These are phyloP conservation scores for Claviceps monticola DNA, from an alignment of 2,329 filamentous ascomycete genomes.

Conservation along the genomic window DNA sequence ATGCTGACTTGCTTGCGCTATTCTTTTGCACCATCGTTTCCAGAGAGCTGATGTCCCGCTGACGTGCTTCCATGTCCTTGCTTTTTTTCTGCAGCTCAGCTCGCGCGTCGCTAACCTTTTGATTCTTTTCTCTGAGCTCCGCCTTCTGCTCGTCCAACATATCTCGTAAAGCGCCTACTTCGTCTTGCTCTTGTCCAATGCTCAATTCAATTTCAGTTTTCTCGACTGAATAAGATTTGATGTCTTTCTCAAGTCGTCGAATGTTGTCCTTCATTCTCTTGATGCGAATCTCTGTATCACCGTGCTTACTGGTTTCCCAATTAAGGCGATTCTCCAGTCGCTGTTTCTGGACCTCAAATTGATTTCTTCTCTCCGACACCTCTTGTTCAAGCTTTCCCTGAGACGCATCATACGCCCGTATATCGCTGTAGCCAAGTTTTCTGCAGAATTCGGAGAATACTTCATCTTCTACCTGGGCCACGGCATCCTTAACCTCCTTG, in stretches of 20 bases:
- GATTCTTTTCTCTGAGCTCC: slow-evolving; percentile 53
- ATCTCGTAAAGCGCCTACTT: slow-evolving; percentile 63
- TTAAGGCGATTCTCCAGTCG: slow-evolving; percentile 49
- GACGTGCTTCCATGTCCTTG: slow-evolving; percentile 61
- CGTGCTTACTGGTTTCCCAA: slow-evolving; percentile 39
- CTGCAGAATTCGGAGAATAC: slow-evolving; percentile 79
- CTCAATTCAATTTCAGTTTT: slow-evolving; percentile 62
- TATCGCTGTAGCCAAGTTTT: slow-evolving; percentile 73
- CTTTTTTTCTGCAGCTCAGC: slow-evolving; percentile 70
- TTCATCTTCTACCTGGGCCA: slow-evolving; percentile 74
- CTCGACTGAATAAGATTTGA: slow-evolving; percentile 56
- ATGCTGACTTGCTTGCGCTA: slow-evolving; percentile 66
- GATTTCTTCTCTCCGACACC: slow-evolving; percentile 69
- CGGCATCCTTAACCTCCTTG: slow-evolving; percentile 42
- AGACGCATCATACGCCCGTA: slow-evolving; percentile 85
- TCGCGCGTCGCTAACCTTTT: slow-evolving; percentile 66
- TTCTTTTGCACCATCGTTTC: slow-evolving; percentile 80
- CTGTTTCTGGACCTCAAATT: slow-evolving; percentile 75
- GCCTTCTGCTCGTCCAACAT: slow-evolving; percentile 55
- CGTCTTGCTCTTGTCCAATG: slow-evolving; percentile 58
- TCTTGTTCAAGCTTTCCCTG: slow-evolving; percentile 89
- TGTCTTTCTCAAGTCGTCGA: slow-evolving; percentile 51
- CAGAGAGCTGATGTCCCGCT: slow-evolving; percentile 63
- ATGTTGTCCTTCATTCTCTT: slow-evolving; percentile 52
- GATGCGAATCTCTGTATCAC: slow-evolving; percentile 54